These are phyloP conservation scores for Hirsutella thompsonii DNA, from an alignment of 2,329 filamentous ascomycete species.

Conservation along the genomic window DNA sequence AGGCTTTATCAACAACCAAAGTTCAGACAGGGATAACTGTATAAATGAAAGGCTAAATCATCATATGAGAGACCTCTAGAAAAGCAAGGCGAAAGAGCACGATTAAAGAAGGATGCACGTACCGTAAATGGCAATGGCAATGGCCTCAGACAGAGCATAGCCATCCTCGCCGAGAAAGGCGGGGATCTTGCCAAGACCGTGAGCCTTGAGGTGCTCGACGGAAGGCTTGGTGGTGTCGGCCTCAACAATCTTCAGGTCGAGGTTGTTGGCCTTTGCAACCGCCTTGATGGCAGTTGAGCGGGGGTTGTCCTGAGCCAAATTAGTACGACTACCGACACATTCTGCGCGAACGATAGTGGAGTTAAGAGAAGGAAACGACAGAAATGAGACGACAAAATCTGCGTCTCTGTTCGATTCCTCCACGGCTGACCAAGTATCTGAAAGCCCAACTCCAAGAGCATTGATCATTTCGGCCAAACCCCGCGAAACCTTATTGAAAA, in stretches of 20 bases:
- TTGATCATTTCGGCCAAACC: too few species aligned
- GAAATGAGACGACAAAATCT: background rate
- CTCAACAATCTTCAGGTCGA: conserved; percentile 78
- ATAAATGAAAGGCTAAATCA: conserved; percentile 59
- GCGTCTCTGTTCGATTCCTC: too few species aligned
- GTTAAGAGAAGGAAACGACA: background rate
- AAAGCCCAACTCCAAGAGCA: too few species aligned
- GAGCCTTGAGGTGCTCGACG: conserved; percentile 71
- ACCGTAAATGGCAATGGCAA: conserved; percentile 97
- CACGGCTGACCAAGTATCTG: too few species aligned
- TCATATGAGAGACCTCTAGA: conserved; percentile 31
- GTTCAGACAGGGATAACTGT: conserved; percentile 99
- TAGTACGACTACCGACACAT: too few species aligned
- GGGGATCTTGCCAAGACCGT: conserved; percentile 82
- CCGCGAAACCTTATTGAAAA: too few species aligned
- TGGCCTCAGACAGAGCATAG: conserved; percentile 76
- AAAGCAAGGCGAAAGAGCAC: background rate
- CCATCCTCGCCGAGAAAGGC: conserved; percentile 88
- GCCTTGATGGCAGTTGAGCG: conserved; percentile 81
- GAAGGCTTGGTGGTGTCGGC: conserved; percentile 53
- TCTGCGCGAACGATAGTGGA: too few species aligned
- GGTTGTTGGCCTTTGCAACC: conserved; percentile 93
- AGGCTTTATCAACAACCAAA: conserved; percentile 76
- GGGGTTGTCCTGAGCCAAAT: conserved; percentile 61
- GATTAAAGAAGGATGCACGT: conserved; percentile 29